Conservation (phyloP, 2,329 filamentous ascomycete genomes). For the Penicillium sp. region DNA sequence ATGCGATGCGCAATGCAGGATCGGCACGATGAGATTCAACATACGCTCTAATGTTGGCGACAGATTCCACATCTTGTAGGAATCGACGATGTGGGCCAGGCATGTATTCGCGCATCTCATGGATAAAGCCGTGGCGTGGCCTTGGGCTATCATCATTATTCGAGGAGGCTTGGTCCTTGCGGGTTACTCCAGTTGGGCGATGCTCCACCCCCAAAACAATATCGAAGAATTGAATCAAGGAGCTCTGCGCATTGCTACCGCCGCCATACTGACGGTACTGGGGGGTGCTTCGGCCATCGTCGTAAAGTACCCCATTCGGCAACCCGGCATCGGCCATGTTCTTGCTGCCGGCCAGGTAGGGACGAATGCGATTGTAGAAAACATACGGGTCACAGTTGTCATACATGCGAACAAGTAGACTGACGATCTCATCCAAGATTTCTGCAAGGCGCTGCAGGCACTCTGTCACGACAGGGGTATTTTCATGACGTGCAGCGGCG, state of each 20-base stretch:
- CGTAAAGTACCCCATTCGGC: slow-evolving; percentile 84
- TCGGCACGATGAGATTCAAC: slow-evolving; percentile 68
- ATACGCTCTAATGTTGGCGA: slow-evolving; percentile 86
- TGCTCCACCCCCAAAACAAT: slow-evolving; percentile 88
- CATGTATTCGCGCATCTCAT: slow-evolving; percentile 98
- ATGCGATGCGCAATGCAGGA: slow-evolving; percentile 73
- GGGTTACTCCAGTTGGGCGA: slow-evolving; percentile 77
- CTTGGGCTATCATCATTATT: slow-evolving; percentile 47
- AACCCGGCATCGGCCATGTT: slow-evolving; percentile 96
- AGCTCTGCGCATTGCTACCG: slow-evolving; percentile 96
- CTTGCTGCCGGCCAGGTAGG: slow-evolving; percentile 93
- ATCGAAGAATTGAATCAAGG: slow-evolving; percentile 96
- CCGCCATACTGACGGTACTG: slow-evolving; percentile 85
- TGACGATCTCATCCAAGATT: slow-evolving; percentile 80
- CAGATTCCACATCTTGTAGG: slow-evolving; percentile 74
- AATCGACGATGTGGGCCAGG: slow-evolving; percentile 90
- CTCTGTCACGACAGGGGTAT: slow-evolving; percentile 72
- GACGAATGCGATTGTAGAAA: slow-evolving; percentile 95
- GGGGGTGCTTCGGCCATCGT: slow-evolving; percentile 71
- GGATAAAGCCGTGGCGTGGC: slow-evolving; percentile 83
- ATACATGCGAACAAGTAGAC: slow-evolving; percentile 84
- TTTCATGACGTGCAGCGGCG: slow-evolving; percentile 71
- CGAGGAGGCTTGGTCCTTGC: slow-evolving; percentile 42
- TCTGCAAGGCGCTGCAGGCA: slow-evolving; percentile 85
- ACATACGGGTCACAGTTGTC: slow-evolving; percentile 92